Conservation (phyloP, 148 eudicot species). For the Hydrangea macrophylla region DNA sequence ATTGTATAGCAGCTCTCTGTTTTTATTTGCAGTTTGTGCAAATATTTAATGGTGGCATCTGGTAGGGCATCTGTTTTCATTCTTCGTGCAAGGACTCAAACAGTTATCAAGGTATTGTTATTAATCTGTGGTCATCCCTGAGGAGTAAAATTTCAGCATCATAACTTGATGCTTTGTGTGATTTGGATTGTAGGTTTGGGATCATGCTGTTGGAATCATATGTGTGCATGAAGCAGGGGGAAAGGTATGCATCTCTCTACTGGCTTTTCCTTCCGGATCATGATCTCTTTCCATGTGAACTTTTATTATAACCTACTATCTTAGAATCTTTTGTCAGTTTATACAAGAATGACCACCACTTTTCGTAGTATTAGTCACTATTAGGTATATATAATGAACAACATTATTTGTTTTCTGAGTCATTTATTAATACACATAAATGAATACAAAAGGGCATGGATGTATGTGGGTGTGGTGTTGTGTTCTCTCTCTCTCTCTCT, state of each 20-base stretch:
- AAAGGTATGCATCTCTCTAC: conserved; percentile 44
- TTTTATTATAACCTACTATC: too few relatives aligned
- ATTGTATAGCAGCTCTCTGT: not conserved
- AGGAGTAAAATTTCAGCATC: not conserved
- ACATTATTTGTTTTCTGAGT: too few relatives aligned
- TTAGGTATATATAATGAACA: too few relatives aligned
- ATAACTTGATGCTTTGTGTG: conserved; percentile 11
- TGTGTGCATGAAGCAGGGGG: conserved; percentile 98
- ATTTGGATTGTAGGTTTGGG: conserved; percentile 66
- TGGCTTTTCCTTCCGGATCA: not conserved
- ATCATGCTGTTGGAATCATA: conserved; percentile 89
- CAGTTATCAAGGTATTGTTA: conserved; percentile 52
- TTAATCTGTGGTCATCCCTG: not conserved
- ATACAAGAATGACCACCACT: too few relatives aligned
- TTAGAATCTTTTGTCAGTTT: too few relatives aligned
- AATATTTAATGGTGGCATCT: conserved; percentile 85
- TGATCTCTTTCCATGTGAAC: too few relatives aligned
- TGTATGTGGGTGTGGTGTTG: too few relatives aligned
- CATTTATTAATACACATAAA: too few relatives aligned
- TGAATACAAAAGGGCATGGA: too few relatives aligned
- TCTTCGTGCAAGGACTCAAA: conserved; percentile 43
- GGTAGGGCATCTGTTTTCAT: conserved; percentile 84
- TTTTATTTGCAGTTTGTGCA: conserved; percentile 62
- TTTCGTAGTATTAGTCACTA: too few relatives aligned
- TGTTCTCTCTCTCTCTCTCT: too few relatives aligned